These are phyloP conservation scores for Penicillium polonicum DNA, from an alignment of 2,329 filamentous ascomycete species.

Conservation along the genomic window DNA sequence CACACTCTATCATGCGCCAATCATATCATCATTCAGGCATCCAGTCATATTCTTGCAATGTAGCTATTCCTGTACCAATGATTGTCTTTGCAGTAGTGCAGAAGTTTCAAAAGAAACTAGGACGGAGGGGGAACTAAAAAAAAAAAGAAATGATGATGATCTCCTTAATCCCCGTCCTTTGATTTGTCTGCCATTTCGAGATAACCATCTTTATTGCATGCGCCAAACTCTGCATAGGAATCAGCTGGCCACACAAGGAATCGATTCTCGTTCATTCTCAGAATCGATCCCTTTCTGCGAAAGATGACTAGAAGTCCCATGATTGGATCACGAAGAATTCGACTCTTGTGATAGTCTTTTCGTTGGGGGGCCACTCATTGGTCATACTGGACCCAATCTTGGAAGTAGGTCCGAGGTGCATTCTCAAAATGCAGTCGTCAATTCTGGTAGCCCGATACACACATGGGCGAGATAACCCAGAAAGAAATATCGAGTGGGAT, in stretches of 20 bases:
- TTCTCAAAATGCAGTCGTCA: neutral
- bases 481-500: neutral
- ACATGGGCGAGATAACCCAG: neutral
- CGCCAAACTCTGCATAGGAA: neutral
- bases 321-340: neutral
- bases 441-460: neutral
- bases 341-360: neutral
- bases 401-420: neutral
- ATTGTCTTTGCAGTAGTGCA: neutral
- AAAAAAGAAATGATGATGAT: neutral
- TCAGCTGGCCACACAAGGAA: neutral
- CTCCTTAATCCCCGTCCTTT: neutral
- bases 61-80: neutral
- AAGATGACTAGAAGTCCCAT: neutral
- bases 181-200: slow-evolving; percentile 9
- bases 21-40: neutral
- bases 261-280: neutral
- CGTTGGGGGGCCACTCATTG: neutral
- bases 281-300: neutral
- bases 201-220: slow-evolving; percentile 9
- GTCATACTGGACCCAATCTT: no score
- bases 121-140: neutral
- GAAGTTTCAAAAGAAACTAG: neutral
- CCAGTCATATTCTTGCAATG: neutral
- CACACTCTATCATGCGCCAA: neutral